These are phyloP conservation scores for Gastrolobium bilobum DNA, from an alignment of 306 rosid genomes.

Conservation along the genomic window DNA sequence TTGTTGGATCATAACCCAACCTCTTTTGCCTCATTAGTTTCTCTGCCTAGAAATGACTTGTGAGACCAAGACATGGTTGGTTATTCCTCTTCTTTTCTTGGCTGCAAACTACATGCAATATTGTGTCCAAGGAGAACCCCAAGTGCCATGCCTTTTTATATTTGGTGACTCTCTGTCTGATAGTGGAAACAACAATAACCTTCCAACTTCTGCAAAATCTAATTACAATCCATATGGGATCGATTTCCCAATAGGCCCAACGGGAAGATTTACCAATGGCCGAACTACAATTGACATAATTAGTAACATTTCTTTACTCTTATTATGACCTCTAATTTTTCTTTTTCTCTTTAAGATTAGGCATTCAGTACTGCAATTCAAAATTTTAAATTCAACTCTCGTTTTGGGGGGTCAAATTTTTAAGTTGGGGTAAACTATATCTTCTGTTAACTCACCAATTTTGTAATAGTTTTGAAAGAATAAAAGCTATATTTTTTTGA, in stretches of 20 bases:
- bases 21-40: neutral
- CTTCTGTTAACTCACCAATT: neutral
- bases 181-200: conserved; percentile 69
- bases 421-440: neutral
- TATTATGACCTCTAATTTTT: neutral
- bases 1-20: neutral
- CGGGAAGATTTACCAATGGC: conserved; percentile 79
- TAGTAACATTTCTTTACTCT: conserved; percentile 38
- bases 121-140: conserved; percentile 36
- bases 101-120: conserved; percentile 4
- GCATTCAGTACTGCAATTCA: neutral
- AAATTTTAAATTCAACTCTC: neutral
- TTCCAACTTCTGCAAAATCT: conserved; percentile 43
- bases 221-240: conserved; percentile 72
- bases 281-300: conserved; percentile 51
- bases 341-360: neutral
- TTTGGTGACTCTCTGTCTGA: conserved; percentile 80
- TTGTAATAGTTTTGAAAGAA: neutral
- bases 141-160: conserved; percentile 68
- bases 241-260: conserved; percentile 60
- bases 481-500: neutral
- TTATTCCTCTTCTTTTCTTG: conserved; percentile 40
- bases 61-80: conserved; percentile 21
- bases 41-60: neutral
- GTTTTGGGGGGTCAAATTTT: neutral